These are phyloP conservation scores for Coemansia sp. DNA, from an alignment of 192 early-diverging fungal genomes.

Conservation along the genomic window DNA sequence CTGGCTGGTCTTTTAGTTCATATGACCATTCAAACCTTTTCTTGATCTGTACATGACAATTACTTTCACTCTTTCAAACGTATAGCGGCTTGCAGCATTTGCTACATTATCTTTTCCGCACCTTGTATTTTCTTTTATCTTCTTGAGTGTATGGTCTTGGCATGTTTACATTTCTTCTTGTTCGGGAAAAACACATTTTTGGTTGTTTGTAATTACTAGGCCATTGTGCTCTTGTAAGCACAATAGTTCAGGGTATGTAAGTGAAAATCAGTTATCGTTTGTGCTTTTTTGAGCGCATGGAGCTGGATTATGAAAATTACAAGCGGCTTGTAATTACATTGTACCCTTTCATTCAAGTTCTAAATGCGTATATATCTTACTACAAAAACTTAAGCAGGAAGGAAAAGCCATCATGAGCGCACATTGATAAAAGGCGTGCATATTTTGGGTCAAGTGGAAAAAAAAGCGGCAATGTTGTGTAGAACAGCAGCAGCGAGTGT, in stretches of 20 bases:
- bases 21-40: not conserved
- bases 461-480: no score
- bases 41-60: not conserved
- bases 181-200: not conserved
- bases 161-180: not conserved
- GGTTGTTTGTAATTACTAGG: not conserved
- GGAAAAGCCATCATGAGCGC: no score
- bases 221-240: not conserved
- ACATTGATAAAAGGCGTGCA: no score
- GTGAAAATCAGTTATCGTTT: not conserved
- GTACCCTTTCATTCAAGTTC: not conserved
- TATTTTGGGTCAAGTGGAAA: no score
- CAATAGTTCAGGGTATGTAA: not conserved
- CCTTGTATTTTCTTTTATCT: no score
- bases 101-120: no score
- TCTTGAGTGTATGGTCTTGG: not conserved
- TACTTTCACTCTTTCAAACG: not conserved
- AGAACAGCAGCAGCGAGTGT: no score
- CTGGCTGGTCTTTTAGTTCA: no score
- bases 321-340: not conserved
- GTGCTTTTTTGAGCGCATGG: not conserved
- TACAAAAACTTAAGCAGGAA: no score
- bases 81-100: not conserved
- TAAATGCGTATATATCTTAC: not conserved
- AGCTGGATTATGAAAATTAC: not conserved